A percentile compares a stretch with the other conserved stretches of the same genome.
Conservation (phyloP, 805 yeast species). For the Jamesozyma lodderae region DNA sequence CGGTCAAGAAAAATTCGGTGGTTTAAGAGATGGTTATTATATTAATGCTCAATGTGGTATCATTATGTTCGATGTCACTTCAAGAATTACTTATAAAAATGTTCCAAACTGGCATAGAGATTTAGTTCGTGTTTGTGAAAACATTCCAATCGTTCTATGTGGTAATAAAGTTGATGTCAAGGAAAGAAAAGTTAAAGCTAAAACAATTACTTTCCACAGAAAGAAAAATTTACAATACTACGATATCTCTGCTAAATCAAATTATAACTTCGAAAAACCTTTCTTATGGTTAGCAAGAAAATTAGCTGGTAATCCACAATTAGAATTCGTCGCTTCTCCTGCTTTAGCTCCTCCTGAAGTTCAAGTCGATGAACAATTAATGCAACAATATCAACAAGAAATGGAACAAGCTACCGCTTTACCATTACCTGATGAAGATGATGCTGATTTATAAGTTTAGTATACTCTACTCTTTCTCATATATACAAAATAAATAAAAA, state of each 20-base stretch:
- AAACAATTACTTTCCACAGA: slow-evolving; percentile 99
- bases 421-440: slow-evolving; percentile 99
- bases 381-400: slow-evolving; percentile 98
- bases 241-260: slow-evolving; percentile 98
- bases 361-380: slow-evolving; percentile 88
- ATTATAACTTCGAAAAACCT: slow-evolving; percentile 99
- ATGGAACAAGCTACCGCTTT: slow-evolving; percentile 99
- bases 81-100: slow-evolving; percentile 98
- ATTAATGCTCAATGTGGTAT: slow-evolving; percentile 99
- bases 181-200: slow-evolving; percentile 99
- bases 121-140: slow-evolving; percentile 98
- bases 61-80: slow-evolving; percentile 99
- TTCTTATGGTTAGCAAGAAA: slow-evolving; percentile 99
- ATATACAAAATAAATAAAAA: neutral
- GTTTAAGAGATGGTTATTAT: slow-evolving; percentile 98
- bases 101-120: slow-evolving; percentile 99
- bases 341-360: slow-evolving; percentile 99
- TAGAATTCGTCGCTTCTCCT: slow-evolving; percentile 98
- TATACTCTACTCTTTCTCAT: neutral
- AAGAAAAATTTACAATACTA: slow-evolving; percentile 99
- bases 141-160: slow-evolving; percentile 96
- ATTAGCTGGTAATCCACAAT: slow-evolving; percentile 94
- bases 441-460: slow-evolving; percentile 79
- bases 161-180: slow-evolving; percentile 99
- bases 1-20: slow-evolving; percentile 99